Evolutionary conservation across 2,329 filamentous ascomycete genomes (phyloP).

Genomic region (Helotiales sp.): DNA sequence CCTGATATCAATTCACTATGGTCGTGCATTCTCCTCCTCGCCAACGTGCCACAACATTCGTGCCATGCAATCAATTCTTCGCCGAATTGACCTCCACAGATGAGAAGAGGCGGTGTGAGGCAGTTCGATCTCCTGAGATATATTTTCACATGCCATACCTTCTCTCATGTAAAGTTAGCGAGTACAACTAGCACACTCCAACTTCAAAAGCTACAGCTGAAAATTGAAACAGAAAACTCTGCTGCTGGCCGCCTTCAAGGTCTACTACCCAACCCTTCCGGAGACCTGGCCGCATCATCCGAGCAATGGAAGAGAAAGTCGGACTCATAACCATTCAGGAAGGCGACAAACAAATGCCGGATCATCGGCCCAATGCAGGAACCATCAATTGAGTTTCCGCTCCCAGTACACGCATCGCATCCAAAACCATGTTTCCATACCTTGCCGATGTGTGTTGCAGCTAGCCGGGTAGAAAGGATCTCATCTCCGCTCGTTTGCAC

Average conservation of each 20-base stretch:
- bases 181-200: not conserved
- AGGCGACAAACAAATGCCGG: not conserved
- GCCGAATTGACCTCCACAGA: slow-evolving; percentile 2
- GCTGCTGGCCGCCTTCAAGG: not conserved
- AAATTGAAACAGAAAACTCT: not conserved
- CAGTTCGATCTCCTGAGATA: not conserved
- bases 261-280: not conserved
- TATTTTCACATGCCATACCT: not conserved
- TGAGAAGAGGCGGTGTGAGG: not conserved
- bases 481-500: slow-evolving; percentile 2
- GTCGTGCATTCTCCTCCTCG: not conserved
- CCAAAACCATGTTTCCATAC: not conserved
- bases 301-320: not conserved
- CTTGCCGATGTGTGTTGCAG: not conserved
- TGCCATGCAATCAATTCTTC: slow-evolving; percentile 10
- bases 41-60: not conserved
- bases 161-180: not conserved
- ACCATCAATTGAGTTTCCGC: not conserved
- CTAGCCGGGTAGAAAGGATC: not conserved
- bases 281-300: not conserved
- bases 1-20: not conserved
- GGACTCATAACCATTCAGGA: not conserved
- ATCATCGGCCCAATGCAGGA: slow-evolving; percentile 6
- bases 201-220: not conserved
- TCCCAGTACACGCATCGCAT: not conserved